Evolutionary conservation across 2,329 filamentous ascomycete species (phyloP).

Genomic region (Hypoxylon sp.): DNA sequence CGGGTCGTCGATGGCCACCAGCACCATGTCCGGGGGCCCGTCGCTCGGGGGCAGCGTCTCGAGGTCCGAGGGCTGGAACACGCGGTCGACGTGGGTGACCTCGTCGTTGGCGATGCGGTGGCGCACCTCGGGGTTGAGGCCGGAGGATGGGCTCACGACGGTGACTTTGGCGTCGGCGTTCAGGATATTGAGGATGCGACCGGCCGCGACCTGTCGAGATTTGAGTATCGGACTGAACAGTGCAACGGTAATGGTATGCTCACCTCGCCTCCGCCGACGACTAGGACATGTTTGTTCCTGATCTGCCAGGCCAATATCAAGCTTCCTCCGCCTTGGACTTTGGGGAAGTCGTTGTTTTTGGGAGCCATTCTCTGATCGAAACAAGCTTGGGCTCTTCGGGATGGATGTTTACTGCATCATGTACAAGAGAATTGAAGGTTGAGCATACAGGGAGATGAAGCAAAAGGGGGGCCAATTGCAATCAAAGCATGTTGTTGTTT

Average conservation of each 20-base stretch:
- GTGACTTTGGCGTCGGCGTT: slow-evolving; percentile 93
- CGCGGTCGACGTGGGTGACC: slow-evolving; percentile 80
- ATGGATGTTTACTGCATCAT: slow-evolving; percentile 22
- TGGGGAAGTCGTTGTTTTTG: slow-evolving; percentile 64
- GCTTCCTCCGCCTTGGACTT: slow-evolving; percentile 88
- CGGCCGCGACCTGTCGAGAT: slow-evolving; percentile 81
- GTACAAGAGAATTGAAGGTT: slow-evolving; percentile 10
- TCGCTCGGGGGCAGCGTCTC: slow-evolving; percentile 60
- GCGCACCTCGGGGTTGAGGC: slow-evolving; percentile 88
- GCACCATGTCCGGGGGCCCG: slow-evolving; percentile 74
- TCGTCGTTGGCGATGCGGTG: slow-evolving; percentile 79
- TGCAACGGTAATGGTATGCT: slow-evolving; percentile 41
- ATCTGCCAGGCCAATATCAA: slow-evolving; percentile 97
- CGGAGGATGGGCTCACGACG: slow-evolving; percentile 79
- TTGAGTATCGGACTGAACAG: not conserved
- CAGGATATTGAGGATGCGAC: slow-evolving; percentile 87
- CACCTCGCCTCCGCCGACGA: slow-evolving; percentile 95
- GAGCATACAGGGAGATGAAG: not conserved
- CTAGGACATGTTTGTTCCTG: slow-evolving; percentile 85
- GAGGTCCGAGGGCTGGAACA: slow-evolving; percentile 87
- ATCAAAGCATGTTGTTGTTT: slow-evolving; percentile 25
- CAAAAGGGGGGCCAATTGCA: slow-evolving; percentile 11
- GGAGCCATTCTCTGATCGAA: slow-evolving; percentile 30
- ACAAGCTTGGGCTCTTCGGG: slow-evolving; percentile 2
- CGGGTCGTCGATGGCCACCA: slow-evolving; percentile 93